These are phyloP conservation scores for Immersiella caudata DNA, from an alignment of 495 filamentous ascomycete genomes.

Conservation along the genomic window DNA sequence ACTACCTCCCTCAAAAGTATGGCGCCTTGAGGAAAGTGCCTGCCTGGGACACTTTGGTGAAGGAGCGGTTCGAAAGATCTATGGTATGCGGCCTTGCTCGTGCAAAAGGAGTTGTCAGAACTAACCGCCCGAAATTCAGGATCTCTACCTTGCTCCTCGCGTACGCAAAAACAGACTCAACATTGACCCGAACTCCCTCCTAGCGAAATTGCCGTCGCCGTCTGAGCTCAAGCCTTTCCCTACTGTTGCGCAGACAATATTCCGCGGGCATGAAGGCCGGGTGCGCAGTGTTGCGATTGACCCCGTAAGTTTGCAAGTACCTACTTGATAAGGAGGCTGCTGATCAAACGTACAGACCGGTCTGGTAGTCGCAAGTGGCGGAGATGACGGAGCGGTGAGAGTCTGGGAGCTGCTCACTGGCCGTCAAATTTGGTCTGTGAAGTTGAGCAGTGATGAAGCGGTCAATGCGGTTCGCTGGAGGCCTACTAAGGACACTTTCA, in stretches of 20 bases:
- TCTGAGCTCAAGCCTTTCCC: slow-evolving; percentile 94
- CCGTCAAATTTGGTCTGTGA: slow-evolving; percentile 82
- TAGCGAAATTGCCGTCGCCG: slow-evolving; percentile 93
- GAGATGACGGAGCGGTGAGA: slow-evolving; percentile 90
- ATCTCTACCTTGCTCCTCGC: slow-evolving; percentile 91
- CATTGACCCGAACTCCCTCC: slow-evolving; percentile 90
- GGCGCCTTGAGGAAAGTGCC: slow-evolving; percentile 87
- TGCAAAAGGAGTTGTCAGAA: neutral
- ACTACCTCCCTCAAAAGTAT: slow-evolving; percentile 81
- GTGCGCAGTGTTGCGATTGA: slow-evolving; percentile 76
- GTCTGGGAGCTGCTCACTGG: slow-evolving; percentile 90
- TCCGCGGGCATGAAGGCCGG: slow-evolving; percentile 84
- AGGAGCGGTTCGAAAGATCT: slow-evolving; percentile 94
- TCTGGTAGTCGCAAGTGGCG: slow-evolving; percentile 69
- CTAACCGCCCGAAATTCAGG: slow-evolving; percentile 36
- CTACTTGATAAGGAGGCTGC: slow-evolving; percentile 64
- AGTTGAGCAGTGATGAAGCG: slow-evolving; percentile 76
- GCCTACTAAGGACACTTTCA: slow-evolving; percentile 74
- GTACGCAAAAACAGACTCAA: slow-evolving; percentile 92
- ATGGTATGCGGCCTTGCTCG: slow-evolving; percentile 42
- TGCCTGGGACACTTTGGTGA: slow-evolving; percentile 86
- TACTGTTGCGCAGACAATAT: slow-evolving; percentile 79
- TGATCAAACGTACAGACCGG: slow-evolving; percentile 42
- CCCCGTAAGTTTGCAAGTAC: slow-evolving; percentile 28
- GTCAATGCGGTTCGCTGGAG: slow-evolving; percentile 90